Conservation (phyloP, 2,329 filamentous ascomycete species). For the Colletotrichum simmondsii region DNA sequence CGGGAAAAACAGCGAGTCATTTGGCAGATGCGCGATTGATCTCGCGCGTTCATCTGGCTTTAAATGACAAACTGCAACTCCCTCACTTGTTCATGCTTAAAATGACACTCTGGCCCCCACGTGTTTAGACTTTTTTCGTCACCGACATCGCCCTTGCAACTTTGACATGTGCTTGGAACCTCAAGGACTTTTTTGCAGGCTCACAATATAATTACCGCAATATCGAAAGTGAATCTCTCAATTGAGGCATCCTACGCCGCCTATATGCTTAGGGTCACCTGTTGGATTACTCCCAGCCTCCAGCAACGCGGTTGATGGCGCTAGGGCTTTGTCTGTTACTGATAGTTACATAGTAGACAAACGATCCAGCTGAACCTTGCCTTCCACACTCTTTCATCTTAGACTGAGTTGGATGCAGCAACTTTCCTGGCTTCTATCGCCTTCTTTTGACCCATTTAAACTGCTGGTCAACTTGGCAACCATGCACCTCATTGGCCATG, state of each 20-base stretch:
- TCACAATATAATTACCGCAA: background rate
- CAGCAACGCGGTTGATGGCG: background rate
- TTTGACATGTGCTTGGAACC: slow-evolving; percentile 23
- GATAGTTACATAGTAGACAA: slow-evolving; percentile 14
- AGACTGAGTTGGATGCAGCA: slow-evolving; percentile 5
- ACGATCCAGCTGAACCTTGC: slow-evolving; percentile 12
- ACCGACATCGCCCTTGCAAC: slow-evolving; percentile 19
- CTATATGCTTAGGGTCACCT: slow-evolving; percentile 20
- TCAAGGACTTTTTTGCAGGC: background rate
- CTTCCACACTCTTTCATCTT: slow-evolving; percentile 3
- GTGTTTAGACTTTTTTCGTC: slow-evolving; percentile 27
- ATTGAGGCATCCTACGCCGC: slow-evolving; percentile 24
- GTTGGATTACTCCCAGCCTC: background rate
- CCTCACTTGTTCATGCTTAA: slow-evolving; percentile 19
- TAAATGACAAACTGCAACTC: slow-evolving; percentile 25
- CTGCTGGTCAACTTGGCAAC: slow-evolving; percentile 17
- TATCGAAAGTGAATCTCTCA: slow-evolving; percentile 2
- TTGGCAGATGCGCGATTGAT: background rate
- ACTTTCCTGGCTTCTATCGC: slow-evolving; percentile 26
- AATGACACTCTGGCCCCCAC: slow-evolving; percentile 25
- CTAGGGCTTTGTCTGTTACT: slow-evolving; percentile 11
- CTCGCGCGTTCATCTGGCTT: slow-evolving; percentile 17
- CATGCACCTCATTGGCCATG: slow-evolving; percentile 16
- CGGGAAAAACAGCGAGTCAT: slow-evolving; percentile 24
- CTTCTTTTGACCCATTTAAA: slow-evolving; percentile 31